Conservation (phyloP, 1,284 basidiomycete species). For the Salmacisia buchloeana region DNA sequence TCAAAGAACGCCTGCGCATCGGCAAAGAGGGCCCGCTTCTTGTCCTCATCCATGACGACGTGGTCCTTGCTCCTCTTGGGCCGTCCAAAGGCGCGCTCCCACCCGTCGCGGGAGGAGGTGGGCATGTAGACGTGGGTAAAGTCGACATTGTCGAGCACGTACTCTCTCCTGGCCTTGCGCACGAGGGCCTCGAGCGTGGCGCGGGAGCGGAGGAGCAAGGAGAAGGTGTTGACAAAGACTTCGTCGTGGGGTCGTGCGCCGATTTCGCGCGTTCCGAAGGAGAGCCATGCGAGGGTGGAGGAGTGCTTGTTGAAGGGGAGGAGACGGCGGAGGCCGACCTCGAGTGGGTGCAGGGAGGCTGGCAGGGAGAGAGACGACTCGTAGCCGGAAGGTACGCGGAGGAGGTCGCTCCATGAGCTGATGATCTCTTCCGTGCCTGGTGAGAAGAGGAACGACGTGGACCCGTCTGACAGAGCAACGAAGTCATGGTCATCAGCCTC, state of each 20-base stretch:
- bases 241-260: neutral
- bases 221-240: neutral
- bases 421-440: neutral
- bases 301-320: neutral
- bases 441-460: constrained; percentile 1
- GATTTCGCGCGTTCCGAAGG: neutral
- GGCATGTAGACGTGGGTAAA: neutral
- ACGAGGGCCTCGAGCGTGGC: neutral
- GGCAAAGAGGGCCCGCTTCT: constrained; percentile 1
- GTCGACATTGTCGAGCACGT: neutral
- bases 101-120: neutral
- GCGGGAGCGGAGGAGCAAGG: neutral
- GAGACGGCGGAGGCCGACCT: neutral
- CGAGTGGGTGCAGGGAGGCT: neutral
- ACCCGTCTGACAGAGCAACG: neutral
- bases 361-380: neutral
- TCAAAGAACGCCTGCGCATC: constrained; percentile 4
- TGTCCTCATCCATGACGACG: neutral
- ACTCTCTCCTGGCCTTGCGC: neutral
- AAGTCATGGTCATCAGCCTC: too few species aligned
- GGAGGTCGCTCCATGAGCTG: neutral
- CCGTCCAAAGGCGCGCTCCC: neutral
- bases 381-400: neutral
- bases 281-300: constrained; percentile 1
- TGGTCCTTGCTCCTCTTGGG: neutral